These are phyloP conservation scores for Lithohypha guttulata DNA, from an alignment of 2,329 filamentous ascomycete species.

Conservation along the genomic window DNA sequence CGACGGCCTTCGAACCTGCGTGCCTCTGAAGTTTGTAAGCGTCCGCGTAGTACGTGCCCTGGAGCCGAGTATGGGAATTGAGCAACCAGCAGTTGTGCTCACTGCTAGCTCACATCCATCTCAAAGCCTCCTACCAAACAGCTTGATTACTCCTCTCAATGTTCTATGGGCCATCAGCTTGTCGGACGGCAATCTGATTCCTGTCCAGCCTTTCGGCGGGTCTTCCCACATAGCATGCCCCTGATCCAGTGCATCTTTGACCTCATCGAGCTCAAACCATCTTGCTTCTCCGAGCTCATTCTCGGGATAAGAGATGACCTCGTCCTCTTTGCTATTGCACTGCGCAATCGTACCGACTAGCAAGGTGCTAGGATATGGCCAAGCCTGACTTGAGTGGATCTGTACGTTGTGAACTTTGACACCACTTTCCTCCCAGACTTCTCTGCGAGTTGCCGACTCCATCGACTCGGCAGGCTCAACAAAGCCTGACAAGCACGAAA, in stretches of 20 bases:
- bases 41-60: too few species aligned
- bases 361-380: constrained; percentile 72
- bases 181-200: constrained; percentile 11
- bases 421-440: constrained; percentile 77
- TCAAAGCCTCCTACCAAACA: constrained; percentile 8
- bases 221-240: constrained; percentile 15
- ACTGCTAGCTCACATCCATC: too few species aligned
- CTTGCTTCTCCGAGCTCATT: constrained; percentile 80
- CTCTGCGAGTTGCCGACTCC: constrained; percentile 68
- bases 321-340: constrained; percentile 49
- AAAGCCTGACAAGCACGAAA: constrained; percentile 77
- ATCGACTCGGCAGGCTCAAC: constrained; percentile 74
- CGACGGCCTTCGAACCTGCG: too few species aligned
- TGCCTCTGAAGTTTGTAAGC: too few species aligned
- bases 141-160: constrained; percentile 11
- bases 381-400: constrained; percentile 72
- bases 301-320: constrained; percentile 65
- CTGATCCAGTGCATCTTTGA: constrained; percentile 54
- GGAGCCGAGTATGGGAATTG: too few species aligned
- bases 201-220: constrained; percentile 12
- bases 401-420: constrained; percentile 65
- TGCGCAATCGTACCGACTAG: constrained; percentile 84
- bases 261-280: constrained; percentile 76
- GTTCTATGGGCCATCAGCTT: constrained; percentile 14
- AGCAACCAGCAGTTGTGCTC: too few species aligned